Conservation (phyloP, 805 yeast genomes). For the Starmerella vitae region DNA sequence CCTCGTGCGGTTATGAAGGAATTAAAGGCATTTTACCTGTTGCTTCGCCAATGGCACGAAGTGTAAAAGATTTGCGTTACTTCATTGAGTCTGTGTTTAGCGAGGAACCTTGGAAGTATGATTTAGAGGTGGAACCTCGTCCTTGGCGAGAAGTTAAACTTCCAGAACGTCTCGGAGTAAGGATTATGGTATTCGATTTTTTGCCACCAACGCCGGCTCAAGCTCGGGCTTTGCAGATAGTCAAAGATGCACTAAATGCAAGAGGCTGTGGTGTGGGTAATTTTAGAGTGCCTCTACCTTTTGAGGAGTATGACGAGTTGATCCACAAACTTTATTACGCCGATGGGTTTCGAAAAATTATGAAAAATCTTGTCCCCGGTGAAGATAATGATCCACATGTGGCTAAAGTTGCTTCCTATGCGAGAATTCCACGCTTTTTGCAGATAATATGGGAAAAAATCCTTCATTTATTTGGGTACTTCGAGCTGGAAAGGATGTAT, state of each 20-base stretch:
- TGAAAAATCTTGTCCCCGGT: conserved; percentile 21
- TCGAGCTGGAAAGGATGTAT: conserved; percentile 27
- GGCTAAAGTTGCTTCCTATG: conserved; percentile 22
- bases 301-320: conserved; percentile 42
- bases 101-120: conserved; percentile 44
- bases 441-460: conserved; percentile 28
- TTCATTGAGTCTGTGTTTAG: conserved; percentile 36
- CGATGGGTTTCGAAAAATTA: conserved; percentile 27
- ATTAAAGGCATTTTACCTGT: conserved; percentile 30
- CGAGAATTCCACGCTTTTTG: conserved; percentile 26
- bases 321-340: conserved; percentile 42
- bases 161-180: conserved; percentile 34
- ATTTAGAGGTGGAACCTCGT: conserved; percentile 33
- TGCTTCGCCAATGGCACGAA: conserved; percentile 32
- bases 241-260: conserved; percentile 30
- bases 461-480: conserved; percentile 29
- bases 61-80: conserved; percentile 38
- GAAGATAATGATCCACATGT: conserved; percentile 31
- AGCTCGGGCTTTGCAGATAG: conserved; percentile 29
- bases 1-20: conserved; percentile 31
- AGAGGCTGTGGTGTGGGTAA: conserved; percentile 38
- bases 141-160: conserved; percentile 38
- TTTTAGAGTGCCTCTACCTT: conserved; percentile 37
- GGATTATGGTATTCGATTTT: conserved; percentile 35
- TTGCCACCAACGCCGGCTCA: conserved; percentile 40